Conservation (phyloP, 2,329 filamentous ascomycete species). For the Hypomyces perniciosus region DNA sequence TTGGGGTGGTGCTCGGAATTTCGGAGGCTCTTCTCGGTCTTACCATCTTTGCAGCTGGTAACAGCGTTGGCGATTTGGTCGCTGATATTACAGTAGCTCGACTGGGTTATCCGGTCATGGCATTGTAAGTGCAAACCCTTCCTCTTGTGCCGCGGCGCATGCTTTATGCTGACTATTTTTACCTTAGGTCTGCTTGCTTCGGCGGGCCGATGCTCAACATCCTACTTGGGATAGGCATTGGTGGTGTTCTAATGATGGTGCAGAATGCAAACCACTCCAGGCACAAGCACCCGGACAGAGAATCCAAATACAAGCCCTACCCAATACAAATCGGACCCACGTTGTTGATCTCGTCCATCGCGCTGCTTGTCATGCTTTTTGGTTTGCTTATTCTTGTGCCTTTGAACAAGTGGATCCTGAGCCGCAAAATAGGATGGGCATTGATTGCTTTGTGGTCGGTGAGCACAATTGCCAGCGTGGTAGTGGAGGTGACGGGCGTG, state of each 20-base stretch:
- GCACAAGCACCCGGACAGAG: conserved; percentile 58
- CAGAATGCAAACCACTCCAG: conserved; percentile 60
- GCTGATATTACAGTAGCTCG: conserved; percentile 91
- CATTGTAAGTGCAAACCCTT: conserved; percentile 45
- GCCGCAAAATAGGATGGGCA: conserved; percentile 71
- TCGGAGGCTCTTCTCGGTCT: conserved; percentile 91
- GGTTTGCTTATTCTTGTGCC: conserved; percentile 77
- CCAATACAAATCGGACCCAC: conserved; percentile 79
- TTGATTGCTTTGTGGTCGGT: conserved; percentile 75
- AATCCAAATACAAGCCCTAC: conserved; percentile 68
- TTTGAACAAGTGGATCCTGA: conserved; percentile 80
- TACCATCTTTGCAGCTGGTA: conserved; percentile 94
- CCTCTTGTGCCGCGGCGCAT: background rate
- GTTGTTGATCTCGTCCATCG: conserved; percentile 77
- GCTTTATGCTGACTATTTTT: background rate
- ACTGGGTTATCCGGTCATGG: conserved; percentile 95
- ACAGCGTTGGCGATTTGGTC: conserved; percentile 88
- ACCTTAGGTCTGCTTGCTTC: conserved; percentile 75
- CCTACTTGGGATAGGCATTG: conserved; percentile 85
- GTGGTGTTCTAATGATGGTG: conserved; percentile 82
- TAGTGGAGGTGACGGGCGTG: conserved; percentile 64
- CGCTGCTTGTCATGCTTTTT: conserved; percentile 72
- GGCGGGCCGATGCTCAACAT: conserved; percentile 99
- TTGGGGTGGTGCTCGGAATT: conserved; percentile 88
- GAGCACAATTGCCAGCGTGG: conserved; percentile 75